Conservation (phyloP, 768 basidiomycete genomes). For the Mycena chlorophos region DNA sequence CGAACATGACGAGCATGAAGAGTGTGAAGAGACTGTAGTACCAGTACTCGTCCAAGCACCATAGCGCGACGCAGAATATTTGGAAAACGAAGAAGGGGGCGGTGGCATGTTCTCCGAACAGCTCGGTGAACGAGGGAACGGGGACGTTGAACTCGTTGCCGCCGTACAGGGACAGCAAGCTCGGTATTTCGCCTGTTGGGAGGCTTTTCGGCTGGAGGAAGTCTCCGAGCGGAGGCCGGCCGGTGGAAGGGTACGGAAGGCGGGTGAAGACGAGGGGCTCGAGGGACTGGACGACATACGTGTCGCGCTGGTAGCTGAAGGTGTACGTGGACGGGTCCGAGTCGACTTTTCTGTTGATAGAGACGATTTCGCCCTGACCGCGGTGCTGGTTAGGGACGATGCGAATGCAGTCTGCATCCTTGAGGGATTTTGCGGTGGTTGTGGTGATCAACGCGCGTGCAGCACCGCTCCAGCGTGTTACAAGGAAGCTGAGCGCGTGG, state of each 20-base stretch:
- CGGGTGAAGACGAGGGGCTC: constrained; percentile 67
- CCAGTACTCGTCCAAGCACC: constrained; percentile 99
- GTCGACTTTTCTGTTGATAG: constrained; percentile 60
- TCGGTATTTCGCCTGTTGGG: constrained; percentile 43
- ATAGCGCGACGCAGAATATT: constrained; percentile 94
- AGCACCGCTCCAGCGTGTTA: constrained; percentile 85
- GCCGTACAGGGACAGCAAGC: constrained; percentile 72
- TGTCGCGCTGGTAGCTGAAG: constrained; percentile 95
- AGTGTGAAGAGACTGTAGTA: constrained; percentile 97
- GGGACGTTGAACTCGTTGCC: constrained; percentile 97
- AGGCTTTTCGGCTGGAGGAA: constrained; percentile 67
- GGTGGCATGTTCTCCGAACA: constrained; percentile 94
- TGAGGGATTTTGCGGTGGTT: constrained; percentile 62
- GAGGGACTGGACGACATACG: constrained; percentile 69
- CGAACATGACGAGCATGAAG: constrained; percentile 98
- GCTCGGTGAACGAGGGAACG: constrained; percentile 87
- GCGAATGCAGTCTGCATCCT: constrained; percentile 78
- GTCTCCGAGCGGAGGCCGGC: constrained; percentile 62
- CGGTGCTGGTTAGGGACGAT: constrained; percentile 79
- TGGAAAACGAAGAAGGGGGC: constrained; percentile 99
- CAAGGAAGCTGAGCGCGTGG: constrained; percentile 90
- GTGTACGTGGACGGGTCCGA: constrained; percentile 66
- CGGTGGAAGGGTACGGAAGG: constrained; percentile 86
- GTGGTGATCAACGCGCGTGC: constrained; percentile 83
- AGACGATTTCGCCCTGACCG: constrained; percentile 88